Percentiles rank a stretch among this genome's conserved stretches.
Evolutionary conservation across 73 alveolate species (phyloP).

Genomic region (Blepharisma japonicum): DNA sequence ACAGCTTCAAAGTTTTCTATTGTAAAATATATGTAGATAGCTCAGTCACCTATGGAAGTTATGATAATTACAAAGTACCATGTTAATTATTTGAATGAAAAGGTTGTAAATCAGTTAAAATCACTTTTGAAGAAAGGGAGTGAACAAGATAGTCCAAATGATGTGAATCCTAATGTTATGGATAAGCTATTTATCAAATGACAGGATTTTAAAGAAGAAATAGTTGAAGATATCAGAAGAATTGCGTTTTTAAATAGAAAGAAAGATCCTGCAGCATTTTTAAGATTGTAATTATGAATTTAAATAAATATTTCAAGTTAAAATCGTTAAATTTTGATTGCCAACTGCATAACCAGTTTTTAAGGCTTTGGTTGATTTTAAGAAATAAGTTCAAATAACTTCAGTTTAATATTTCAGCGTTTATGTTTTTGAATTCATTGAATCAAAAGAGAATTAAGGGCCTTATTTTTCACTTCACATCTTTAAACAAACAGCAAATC

Average conservation of each 20-base stretch:
- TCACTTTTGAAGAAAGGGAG: neutral
- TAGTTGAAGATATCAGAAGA: neutral
- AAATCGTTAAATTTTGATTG: too few species aligned
- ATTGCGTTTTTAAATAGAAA: neutral
- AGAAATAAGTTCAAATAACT: too few species aligned
- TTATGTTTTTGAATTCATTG: too few species aligned
- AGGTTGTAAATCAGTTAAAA: neutral
- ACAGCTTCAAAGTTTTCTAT: too few species aligned
- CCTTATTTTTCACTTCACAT: too few species aligned
- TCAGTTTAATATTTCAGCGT: too few species aligned
- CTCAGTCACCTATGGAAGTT: neutral
- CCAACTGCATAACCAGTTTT: too few species aligned
- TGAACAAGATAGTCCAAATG: constrained; percentile 17
- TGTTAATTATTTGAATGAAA: neutral
- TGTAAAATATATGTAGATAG: neutral
- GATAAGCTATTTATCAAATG: constrained; percentile 2
- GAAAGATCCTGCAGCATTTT: neutral
- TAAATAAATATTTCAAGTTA: too few species aligned
- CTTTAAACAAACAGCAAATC: too few species aligned
- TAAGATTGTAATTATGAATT: too few species aligned
- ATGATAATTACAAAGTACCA: neutral
- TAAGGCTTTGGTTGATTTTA: too few species aligned
- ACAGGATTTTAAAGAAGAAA: neutral
- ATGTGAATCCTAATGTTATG: neutral
- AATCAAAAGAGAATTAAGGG: too few species aligned